Evolutionary conservation across 495 filamentous ascomycete genomes (phyloP).

Genomic region (Saxophila tyrrhenica): DNA sequence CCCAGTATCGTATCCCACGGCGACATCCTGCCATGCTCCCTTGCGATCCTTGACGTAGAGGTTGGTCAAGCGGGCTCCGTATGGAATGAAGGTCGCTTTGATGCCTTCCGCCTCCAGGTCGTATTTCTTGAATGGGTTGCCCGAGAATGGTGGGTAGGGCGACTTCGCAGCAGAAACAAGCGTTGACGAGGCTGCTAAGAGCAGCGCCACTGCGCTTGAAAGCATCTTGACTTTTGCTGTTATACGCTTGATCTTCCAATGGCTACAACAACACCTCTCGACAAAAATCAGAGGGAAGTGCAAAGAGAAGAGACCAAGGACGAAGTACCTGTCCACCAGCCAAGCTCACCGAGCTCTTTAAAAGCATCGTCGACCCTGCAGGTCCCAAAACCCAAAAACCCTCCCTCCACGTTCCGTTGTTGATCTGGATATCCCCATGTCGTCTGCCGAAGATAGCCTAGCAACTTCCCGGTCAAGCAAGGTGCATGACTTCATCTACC

Average conservation of each 20-base stretch:
- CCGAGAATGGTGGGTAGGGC: conserved; percentile 17
- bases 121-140: conserved; percentile 44
- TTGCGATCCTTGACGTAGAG: conserved; percentile 57
- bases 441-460: neutral
- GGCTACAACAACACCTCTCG: neutral
- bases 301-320: neutral
- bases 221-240: conserved; percentile 5
- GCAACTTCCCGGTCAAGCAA: neutral
- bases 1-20: conserved; percentile 67
- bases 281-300: neutral
- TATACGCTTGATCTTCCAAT: no score
- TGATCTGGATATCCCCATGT: neutral
- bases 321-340: no score
- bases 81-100: conserved; percentile 58
- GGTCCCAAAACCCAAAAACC: neutral
- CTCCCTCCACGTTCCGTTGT: neutral
- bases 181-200: conserved; percentile 9
- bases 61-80: conserved; percentile 63
- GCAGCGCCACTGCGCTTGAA: conserved; percentile 3
- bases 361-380: neutral
- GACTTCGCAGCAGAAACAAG: conserved; percentile 5
- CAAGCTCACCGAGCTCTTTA: no score
- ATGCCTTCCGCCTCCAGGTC: conserved; percentile 59
- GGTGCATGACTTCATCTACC: neutral
- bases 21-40: conserved; percentile 51